phyloP scores from a whole-genome alignment of 2,329 filamentous ascomycete species.

The Macrophomina tecta region DNA sequence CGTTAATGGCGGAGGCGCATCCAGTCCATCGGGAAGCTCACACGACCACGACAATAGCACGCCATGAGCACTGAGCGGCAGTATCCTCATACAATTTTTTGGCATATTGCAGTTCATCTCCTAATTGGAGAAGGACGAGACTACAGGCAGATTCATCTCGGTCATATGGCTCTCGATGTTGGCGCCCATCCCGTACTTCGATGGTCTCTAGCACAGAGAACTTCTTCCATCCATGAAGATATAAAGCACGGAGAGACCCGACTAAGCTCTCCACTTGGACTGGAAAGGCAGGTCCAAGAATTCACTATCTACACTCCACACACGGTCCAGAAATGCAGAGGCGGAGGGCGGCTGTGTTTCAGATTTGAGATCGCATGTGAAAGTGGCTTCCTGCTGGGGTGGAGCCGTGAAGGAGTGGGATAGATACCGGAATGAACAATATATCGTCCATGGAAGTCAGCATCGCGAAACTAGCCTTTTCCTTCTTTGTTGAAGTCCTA shows the following conservation, averaged over 20 bases:
- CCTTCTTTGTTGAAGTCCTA: neutral
- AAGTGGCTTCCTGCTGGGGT: neutral
- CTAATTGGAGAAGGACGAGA: too few relatives aligned
- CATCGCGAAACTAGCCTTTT: neutral
- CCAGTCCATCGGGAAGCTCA: slow-evolving; percentile 13
- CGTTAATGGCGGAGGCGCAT: slow-evolving; percentile 47
- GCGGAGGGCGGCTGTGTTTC: slow-evolving; percentile 1
- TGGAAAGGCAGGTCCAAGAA: neutral
- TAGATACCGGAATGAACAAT: slow-evolving; percentile 8
- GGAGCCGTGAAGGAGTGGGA: neutral
- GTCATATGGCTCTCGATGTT: neutral
- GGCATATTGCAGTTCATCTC: too few relatives aligned
- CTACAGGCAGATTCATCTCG: neutral
- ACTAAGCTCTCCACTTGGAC: too few relatives aligned
- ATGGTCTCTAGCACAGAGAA: neutral
- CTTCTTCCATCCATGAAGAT: neutral
- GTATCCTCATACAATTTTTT: too few relatives aligned
- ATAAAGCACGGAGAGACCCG: neutral
- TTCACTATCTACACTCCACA: slow-evolving; percentile 1
- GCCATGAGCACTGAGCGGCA: neutral
- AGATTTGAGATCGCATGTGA: neutral
- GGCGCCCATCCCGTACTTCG: neutral
- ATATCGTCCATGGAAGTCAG: too few relatives aligned
- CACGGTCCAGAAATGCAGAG: neutral
- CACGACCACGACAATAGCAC: slow-evolving; percentile 25